A percentile compares a stretch with the other conserved stretches of the same genome.
These are phyloP conservation scores for Alternaria arbusti DNA, from an alignment of 2,329 filamentous ascomycete species.

Conservation along the genomic window DNA sequence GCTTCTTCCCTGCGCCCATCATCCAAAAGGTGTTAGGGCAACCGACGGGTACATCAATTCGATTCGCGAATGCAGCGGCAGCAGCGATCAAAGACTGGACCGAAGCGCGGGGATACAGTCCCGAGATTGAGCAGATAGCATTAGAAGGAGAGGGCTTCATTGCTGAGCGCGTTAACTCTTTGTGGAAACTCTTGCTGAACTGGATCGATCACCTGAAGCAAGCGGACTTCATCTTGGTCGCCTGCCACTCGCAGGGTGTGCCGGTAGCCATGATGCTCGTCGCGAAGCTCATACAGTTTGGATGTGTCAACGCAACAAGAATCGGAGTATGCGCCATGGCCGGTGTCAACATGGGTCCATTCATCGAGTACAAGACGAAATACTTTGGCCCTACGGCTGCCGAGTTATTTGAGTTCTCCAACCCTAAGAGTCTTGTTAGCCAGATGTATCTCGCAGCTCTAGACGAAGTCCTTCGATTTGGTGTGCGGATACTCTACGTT, in stretches of 20 bases:
- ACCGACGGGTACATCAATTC: slow-evolving; percentile 91
- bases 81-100: slow-evolving; percentile 85
- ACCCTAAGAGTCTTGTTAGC: slow-evolving; percentile 80
- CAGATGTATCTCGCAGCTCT: slow-evolving; percentile 80
- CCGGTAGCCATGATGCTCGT: slow-evolving; percentile 92
- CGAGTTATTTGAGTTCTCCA: slow-evolving; percentile 92
- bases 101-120: slow-evolving; percentile 68
- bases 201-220: slow-evolving; percentile 89
- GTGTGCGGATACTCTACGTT: slow-evolving; percentile 83
- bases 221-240: slow-evolving; percentile 89
- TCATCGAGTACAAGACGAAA: slow-evolving; percentile 87
- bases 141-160: slow-evolving; percentile 95
- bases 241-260: slow-evolving; percentile 94
- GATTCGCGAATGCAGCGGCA: slow-evolving; percentile 87
- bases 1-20: slow-evolving; percentile 86
- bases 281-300: slow-evolving; percentile 89
- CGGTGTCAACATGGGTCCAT: slow-evolving; percentile 91
- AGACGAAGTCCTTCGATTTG: slow-evolving; percentile 75
- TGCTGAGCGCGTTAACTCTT: slow-evolving; percentile 82
- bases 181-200: slow-evolving; percentile 94
- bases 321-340: slow-evolving; percentile 90
- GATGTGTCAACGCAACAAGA: slow-evolving; percentile 72
- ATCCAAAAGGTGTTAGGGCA: slow-evolving; percentile 92
- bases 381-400: slow-evolving; percentile 90
- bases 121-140: slow-evolving; percentile 91